Conservation (phyloP, 805 yeast species). For the Nakazawaea ernobii region DNA sequence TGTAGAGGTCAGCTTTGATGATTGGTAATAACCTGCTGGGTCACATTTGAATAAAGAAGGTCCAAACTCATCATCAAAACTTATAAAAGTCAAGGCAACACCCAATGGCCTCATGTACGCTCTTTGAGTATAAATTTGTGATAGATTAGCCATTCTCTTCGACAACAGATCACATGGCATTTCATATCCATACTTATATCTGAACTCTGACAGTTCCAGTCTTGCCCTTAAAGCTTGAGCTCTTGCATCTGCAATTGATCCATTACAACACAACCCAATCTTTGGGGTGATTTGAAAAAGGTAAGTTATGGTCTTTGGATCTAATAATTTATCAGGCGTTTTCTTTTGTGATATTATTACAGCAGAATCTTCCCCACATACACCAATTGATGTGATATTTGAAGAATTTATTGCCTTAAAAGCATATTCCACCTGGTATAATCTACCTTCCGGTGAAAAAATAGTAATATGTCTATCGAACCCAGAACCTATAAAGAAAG, state of each 20-base stretch:
- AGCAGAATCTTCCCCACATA: conserved; percentile 80
- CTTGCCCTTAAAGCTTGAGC: conserved; percentile 87
- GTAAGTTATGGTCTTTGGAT: conserved; percentile 80
- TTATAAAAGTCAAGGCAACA: conserved; percentile 81
- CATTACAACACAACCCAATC: conserved; percentile 89
- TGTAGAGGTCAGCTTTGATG: conserved; percentile 87
- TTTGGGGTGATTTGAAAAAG: conserved; percentile 75
- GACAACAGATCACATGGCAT: conserved; percentile 93
- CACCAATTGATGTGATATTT: conserved; percentile 82
- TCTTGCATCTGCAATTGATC: conserved; percentile 94
- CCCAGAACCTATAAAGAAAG: conserved; percentile 44
- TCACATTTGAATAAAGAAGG: conserved; percentile 90
- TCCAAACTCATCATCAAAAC: conserved; percentile 85
- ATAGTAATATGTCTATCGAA: conserved; percentile 98
- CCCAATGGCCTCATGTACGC: conserved; percentile 99
- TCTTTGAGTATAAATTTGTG: conserved; percentile 94
- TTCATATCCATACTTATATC: conserved; percentile 91
- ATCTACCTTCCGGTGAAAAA: conserved; percentile 97
- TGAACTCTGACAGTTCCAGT: conserved; percentile 92
- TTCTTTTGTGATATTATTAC: conserved; percentile 93
- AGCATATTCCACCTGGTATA: conserved; percentile 97
- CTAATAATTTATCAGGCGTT: conserved; percentile 91
- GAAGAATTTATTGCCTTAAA: conserved; percentile 94
- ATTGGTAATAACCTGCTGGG: conserved; percentile 94
- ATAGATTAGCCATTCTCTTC: conserved; percentile 91